phyloP scores from a whole-genome alignment of 345 rosid species.

The Eucalyptus tenuipes region DNA sequence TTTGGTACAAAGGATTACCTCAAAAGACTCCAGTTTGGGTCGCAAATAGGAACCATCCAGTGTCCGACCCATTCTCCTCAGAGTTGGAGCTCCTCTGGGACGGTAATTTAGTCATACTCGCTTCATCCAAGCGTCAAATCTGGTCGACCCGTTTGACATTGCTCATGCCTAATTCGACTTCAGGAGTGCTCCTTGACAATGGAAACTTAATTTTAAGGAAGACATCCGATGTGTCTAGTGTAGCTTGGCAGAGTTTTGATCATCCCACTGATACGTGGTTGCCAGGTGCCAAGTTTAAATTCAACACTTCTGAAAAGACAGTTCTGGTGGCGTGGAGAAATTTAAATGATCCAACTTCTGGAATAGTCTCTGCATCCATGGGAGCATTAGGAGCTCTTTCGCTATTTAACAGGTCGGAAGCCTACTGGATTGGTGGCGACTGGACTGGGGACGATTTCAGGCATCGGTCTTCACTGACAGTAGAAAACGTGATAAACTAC shows the following conservation, averaged over 20 bases:
- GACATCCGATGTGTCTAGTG: neutral
- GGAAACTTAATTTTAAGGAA: neutral
- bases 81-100: neutral
- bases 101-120: neutral
- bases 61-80: neutral
- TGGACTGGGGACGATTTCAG: neutral
- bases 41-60: neutral
- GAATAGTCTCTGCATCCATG: neutral
- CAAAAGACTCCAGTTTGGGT: neutral
- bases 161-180: neutral
- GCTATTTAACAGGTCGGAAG: neutral
- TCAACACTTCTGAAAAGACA: neutral
- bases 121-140: neutral
- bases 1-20: neutral
- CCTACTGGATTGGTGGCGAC: neutral
- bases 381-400: neutral
- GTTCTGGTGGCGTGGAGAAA: neutral
- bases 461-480: neutral
- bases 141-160: neutral
- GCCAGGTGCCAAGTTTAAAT: neutral
- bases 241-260: neutral
- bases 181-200: neutral
- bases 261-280: constrained; percentile 3
- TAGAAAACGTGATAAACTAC: neutral
- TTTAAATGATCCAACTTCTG: neutral